These are phyloP conservation scores for Dryas alaskensis DNA, from an alignment of 306 rosid genomes.

Conservation along the genomic window DNA sequence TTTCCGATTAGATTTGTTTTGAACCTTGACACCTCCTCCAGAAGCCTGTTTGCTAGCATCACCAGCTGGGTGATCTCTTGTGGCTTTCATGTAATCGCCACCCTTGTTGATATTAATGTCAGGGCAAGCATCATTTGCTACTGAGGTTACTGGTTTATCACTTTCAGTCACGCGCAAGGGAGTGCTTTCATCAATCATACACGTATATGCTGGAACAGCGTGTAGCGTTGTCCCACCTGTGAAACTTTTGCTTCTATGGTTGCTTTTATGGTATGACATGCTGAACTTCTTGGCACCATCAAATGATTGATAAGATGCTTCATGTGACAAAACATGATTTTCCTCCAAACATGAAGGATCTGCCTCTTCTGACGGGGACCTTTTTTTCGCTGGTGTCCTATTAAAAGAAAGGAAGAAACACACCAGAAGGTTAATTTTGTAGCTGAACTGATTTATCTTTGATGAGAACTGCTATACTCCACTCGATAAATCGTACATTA, in stretches of 20 bases:
- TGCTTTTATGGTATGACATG: constrained; percentile 65
- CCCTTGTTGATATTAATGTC: constrained; percentile 22
- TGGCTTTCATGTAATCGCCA: constrained; percentile 21
- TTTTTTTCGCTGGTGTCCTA: constrained; percentile 51
- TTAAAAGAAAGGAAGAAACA: constrained; percentile 13
- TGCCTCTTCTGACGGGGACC: constrained; percentile 28
- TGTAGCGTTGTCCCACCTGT: constrained; percentile 44
- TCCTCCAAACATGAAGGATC: constrained; percentile 35
- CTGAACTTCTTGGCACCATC: constrained; percentile 50
- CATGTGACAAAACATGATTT: constrained; percentile 30
- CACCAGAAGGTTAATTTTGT: neutral
- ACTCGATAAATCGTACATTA: no score
- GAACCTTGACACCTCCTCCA: constrained; percentile 34
- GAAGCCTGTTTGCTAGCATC: constrained; percentile 44
- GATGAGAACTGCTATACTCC: neutral
- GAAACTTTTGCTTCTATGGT: constrained; percentile 53
- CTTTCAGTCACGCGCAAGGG: constrained; percentile 35
- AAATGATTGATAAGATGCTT: constrained; percentile 32
- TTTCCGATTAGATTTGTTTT: constrained; percentile 32
- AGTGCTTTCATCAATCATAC: constrained; percentile 57
- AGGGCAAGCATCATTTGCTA: constrained; percentile 28
- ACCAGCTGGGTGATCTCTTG: constrained; percentile 33
- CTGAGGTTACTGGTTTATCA: constrained; percentile 32
- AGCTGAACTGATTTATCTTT: constrained; percentile 1
- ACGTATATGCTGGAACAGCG: constrained; percentile 65